Percentiles rank a stretch among this genome's conserved stretches.
Evolutionary conservation across 2,329 filamentous ascomycete species (phyloP).

Genomic region (Beauveria varroae): DNA sequence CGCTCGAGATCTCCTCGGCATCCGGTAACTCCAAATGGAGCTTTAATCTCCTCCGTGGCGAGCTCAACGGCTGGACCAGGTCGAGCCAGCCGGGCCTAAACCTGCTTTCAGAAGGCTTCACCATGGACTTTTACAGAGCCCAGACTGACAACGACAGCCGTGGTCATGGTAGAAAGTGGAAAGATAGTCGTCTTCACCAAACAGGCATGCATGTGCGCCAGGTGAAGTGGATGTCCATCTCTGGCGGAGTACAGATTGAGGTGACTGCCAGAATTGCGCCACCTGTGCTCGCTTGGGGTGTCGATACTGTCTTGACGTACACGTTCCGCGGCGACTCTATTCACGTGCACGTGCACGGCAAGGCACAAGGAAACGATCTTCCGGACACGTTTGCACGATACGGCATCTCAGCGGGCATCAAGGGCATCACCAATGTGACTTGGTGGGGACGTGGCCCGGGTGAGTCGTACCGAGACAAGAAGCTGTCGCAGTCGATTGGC

Average conservation of each 20-base stretch:
- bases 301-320: conserved; percentile 45
- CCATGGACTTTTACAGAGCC: conserved; percentile 55
- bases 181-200: conserved; percentile 37
- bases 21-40: conserved; percentile 32
- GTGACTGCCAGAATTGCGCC: conserved; percentile 52
- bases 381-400: conserved; percentile 55
- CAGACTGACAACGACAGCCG: conserved; percentile 59
- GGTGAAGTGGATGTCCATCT: conserved; percentile 24
- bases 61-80: conserved; percentile 34
- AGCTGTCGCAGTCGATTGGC: conserved; percentile 50
- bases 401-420: conserved; percentile 46
- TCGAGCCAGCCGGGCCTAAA: conserved; percentile 23
- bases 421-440: conserved; percentile 29
- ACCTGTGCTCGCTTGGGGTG: conserved; percentile 54
- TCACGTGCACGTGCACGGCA: conserved; percentile 40
- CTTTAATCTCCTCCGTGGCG: conserved; percentile 36
- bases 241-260: conserved; percentile 30
- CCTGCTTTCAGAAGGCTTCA: conserved; percentile 36
- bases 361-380: conserved; percentile 38
- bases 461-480: conserved; percentile 61
- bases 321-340: conserved; percentile 43
- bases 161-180: conserved; percentile 51
- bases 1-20: conserved; percentile 27
- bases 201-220: conserved; percentile 34
- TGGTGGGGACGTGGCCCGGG: conserved; percentile 64